Percentiles rank a stretch among this genome's conserved stretches.
phyloP scores from a whole-genome alignment of 495 filamentous ascomycete genomes.

The Annulohypoxylon bovei region DNA sequence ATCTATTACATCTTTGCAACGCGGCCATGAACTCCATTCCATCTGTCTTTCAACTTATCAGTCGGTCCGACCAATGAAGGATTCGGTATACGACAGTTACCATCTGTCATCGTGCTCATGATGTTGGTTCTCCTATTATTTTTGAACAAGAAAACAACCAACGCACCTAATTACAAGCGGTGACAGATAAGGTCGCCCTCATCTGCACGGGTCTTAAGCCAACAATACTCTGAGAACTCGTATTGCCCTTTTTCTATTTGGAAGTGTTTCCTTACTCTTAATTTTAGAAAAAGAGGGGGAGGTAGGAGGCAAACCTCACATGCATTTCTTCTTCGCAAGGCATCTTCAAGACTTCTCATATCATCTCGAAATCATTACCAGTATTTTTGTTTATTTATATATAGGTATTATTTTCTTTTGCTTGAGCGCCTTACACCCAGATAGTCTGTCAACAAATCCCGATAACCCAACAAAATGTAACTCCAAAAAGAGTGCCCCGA shows the following conservation, averaged over 20 bases:
- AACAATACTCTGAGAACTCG: neutral
- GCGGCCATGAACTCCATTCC: neutral
- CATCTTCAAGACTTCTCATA: too few relatives aligned
- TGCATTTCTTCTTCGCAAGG: too few relatives aligned
- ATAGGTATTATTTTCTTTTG: too few relatives aligned
- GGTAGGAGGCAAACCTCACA: too few relatives aligned
- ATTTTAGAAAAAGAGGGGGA: too few relatives aligned
- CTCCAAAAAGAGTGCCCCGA: too few relatives aligned
- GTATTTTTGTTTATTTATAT: too few relatives aligned
- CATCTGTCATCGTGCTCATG: neutral
- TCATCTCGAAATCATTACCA: too few relatives aligned
- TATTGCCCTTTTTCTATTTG: neutral
- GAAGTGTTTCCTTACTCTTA: neutral
- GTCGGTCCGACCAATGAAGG: constrained; percentile 4
- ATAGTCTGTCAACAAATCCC: too few relatives aligned
- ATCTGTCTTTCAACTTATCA: neutral
- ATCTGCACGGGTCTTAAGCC: neutral
- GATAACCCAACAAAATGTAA: too few relatives aligned
- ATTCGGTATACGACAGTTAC: neutral
- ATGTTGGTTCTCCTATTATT: neutral
- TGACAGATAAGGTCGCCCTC: neutral
- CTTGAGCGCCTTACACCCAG: too few relatives aligned
- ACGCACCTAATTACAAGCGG: neutral
- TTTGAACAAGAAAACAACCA: neutral
- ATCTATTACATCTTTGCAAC: constrained; percentile 8